Base-by-base conservation (phyloP, 192 early-diverging fungal species). In the Coemansia sp. region DNA sequence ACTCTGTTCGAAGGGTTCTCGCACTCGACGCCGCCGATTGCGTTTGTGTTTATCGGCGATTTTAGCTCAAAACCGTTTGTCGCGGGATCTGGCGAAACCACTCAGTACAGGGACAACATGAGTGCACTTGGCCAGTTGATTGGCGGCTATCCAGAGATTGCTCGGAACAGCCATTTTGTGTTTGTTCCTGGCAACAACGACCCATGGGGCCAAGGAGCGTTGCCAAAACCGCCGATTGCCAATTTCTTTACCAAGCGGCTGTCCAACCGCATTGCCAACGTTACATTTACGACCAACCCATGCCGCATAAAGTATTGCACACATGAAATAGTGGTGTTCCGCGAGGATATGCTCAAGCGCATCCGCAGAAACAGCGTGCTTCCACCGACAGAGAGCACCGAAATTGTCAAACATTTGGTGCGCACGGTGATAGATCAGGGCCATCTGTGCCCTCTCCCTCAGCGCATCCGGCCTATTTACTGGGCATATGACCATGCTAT, bases 181-280 rank as follows among this genome's bases (percentile, higher is more conserved):
- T 92, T 98, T 82, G 89, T 98, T 0, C 96, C 96, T 12, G 96
- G 96, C 3, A 80, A 86, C 16, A 86, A 89, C 67, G 96, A 98
- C 62, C 94, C 93, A 11, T 92, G 89, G 89, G 84, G 77, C 1
- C 82, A 81, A 2, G 87, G 88, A 31, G 85, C 88, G 0, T 64
- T 94, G 48, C 94, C 96, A 0, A 84, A 88, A 49, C 86, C 89
- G 8, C 80, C 87, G 16, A 90, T 96, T 20, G 89, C 94, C 12
- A 83, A 87, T 36, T 84, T 82, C 57, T 91, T 93, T 61, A 90
- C 90, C 0, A 70, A 76, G 16, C 78, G 87, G 17, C 56, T 96
- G 32, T 63, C 76, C 4, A 69, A 73, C 3, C 87, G 89, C 0
- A 66, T 93, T 6, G 73, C 86, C 20, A 84, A 87, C 16, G 83